phyloP scores from a whole-genome alignment of 2,329 filamentous ascomycete species.

The Basipetospora chlamydospora region DNA sequence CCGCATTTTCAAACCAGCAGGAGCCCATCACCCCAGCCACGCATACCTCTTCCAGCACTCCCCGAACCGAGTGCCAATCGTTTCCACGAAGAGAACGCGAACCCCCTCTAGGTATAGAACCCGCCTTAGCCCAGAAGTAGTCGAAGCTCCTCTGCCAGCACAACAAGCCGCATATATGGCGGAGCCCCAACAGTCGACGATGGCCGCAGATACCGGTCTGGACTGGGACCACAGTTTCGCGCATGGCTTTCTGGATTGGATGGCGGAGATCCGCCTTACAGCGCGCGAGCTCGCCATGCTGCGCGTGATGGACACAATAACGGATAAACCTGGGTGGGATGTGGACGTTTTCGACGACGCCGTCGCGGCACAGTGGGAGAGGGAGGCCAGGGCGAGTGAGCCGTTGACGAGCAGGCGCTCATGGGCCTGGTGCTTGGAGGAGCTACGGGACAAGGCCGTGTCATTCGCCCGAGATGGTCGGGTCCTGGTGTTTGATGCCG shows the following conservation, averaged over 20 bases:
- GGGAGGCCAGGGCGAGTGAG: neutral
- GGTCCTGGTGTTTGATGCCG: slow-evolving; percentile 1
- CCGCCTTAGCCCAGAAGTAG: neutral
- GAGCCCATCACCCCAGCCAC: no score
- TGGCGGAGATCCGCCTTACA: slow-evolving; percentile 3
- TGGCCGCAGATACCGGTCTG: neutral
- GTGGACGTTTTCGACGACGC: slow-evolving; percentile 2
- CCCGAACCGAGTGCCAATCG: no score
- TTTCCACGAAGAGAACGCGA: no score
- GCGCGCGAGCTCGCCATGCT: slow-evolving; percentile 8
- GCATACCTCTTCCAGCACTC: no score
- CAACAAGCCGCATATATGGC: no score
- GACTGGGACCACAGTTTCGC: slow-evolving; percentile 4
- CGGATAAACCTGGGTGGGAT: slow-evolving; percentile 6
- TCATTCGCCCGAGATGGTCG: neutral
- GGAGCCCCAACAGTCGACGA: neutral
- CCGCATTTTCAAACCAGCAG: no score
- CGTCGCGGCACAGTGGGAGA: slow-evolving; percentile 1
- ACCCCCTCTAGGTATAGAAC: no score
- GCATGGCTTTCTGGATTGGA: slow-evolving; percentile 4
- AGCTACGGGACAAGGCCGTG: neutral
- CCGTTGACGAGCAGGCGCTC: neutral
- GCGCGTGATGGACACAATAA: slow-evolving; percentile 7
- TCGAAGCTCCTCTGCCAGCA: no score
- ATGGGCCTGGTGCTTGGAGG: slow-evolving; percentile 2